Evolutionary conservation across 1,284 basidiomycete genomes (phyloP).

Genomic region (Irpex sp.): DNA sequence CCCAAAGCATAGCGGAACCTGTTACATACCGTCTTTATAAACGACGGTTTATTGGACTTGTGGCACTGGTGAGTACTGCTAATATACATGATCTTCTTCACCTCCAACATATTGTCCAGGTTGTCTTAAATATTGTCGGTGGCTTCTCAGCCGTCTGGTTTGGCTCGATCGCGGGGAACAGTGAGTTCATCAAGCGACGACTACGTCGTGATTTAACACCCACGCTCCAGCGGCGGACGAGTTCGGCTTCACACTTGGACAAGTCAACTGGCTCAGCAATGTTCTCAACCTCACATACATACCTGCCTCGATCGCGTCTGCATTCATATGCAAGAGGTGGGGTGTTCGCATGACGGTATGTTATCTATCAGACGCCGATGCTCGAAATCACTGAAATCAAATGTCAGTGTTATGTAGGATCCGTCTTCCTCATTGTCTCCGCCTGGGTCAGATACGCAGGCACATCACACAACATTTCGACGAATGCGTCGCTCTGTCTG

Average conservation of each 20-base stretch:
- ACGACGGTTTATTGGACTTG: constrained; percentile 58
- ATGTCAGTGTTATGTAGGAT: constrained; percentile 51
- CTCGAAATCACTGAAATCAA: not conserved
- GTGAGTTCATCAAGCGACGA: constrained; percentile 32
- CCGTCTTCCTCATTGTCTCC: constrained; percentile 49
- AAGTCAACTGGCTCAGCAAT: constrained; percentile 78
- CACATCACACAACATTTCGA: constrained; percentile 49
- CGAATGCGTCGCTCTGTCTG: constrained; percentile 50
- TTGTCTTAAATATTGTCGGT: constrained; percentile 54
- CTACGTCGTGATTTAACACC: not conserved
- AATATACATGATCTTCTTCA: not conserved
- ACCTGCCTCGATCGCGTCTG: constrained; percentile 54
- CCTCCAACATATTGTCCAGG: constrained; percentile 31
- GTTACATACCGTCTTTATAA: constrained; percentile 59
- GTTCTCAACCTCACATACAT: constrained; percentile 59
- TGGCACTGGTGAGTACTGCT: constrained; percentile 50
- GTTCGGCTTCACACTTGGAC: constrained; percentile 58
- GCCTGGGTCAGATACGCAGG: constrained; percentile 76
- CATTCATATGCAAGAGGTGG: constrained; percentile 50
- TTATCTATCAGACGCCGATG: constrained; percentile 10
- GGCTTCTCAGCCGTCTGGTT: constrained; percentile 74
- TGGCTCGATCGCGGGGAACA: constrained; percentile 68
- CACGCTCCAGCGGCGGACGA: constrained; percentile 21
- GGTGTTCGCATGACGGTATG: constrained; percentile 59
- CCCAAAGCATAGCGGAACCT: not conserved